Conservation (phyloP, 306 rosid species). For the Gleditsia sinensis region DNA sequence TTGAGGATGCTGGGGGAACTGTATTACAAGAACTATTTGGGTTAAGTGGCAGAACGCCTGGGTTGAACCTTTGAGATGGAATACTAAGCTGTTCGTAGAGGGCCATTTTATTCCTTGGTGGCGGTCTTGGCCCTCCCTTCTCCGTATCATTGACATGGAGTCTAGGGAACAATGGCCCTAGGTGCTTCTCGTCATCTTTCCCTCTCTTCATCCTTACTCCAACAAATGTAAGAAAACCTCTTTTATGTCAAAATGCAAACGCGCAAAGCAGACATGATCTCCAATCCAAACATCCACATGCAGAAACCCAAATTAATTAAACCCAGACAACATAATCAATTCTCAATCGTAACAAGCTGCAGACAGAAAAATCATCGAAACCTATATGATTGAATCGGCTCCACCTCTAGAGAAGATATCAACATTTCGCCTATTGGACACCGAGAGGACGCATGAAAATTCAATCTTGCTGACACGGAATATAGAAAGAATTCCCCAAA, state of each 20-base stretch:
- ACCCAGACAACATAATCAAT: conserved; percentile 5
- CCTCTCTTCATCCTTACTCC: conserved; percentile 67
- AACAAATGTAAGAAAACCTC: conserved; percentile 28
- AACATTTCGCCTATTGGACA: conserved; percentile 5
- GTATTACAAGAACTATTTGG: conserved; percentile 44
- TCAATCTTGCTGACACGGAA: conserved; percentile 23
- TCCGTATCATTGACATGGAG: conserved; percentile 87
- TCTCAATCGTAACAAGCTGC: background rate
- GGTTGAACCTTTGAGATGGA: conserved; percentile 75
- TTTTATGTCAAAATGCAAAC: conserved; percentile 13
- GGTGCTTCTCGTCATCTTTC: conserved; percentile 72
- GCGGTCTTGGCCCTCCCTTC: conserved; percentile 98
- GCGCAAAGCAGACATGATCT: conserved; percentile 3
- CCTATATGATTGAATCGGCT: conserved; percentile 18
- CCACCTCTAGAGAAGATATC: conserved; percentile 3
- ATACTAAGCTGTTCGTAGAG: conserved; percentile 89
- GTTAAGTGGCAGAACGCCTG: conserved; percentile 40
- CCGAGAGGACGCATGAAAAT: background rate
- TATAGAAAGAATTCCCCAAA: background rate
- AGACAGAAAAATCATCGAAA: background rate
- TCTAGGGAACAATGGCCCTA: conserved; percentile 94
- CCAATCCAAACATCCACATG: conserved; percentile 26
- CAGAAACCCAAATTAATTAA: conserved; percentile 31
- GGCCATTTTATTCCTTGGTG: conserved; percentile 99
- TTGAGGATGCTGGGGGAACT: conserved; percentile 54